These are phyloP conservation scores for Backusella morwellensis DNA, from an alignment of 192 early-diverging fungal genomes.

Conservation along the genomic window DNA sequence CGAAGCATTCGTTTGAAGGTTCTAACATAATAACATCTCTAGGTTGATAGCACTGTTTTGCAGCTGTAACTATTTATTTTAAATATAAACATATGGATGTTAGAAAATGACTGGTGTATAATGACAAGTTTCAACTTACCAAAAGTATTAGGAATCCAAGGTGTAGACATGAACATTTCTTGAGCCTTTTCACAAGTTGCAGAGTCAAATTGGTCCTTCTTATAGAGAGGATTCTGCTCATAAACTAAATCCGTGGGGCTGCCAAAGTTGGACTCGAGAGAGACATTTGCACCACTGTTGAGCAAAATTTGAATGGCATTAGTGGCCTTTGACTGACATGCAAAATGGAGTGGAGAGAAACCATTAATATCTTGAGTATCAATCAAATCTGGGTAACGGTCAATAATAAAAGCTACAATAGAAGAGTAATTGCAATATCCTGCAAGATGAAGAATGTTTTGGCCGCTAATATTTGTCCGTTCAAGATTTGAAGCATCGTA, in stretches of 20 bases:
- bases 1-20: not conserved
- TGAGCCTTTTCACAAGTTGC: not conserved
- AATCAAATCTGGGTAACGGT: slow-evolving; percentile 35
- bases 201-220: not conserved
- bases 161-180: not conserved
- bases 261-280: not conserved
- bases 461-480: slow-evolving; percentile 30
- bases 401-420: not conserved
- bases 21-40: not conserved
- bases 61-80: not conserved
- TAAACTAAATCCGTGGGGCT: not conserved
- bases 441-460: slow-evolving; percentile 63
- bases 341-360: slow-evolving; percentile 71
- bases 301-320: not conserved
- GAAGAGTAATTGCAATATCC: slow-evolving; percentile 7
- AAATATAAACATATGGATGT: not conserved
- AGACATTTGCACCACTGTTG: not conserved
- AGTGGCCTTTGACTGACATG: slow-evolving; percentile 22
- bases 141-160: not conserved
- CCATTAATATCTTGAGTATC: slow-evolving; percentile 56
- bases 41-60: not conserved
- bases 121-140: not conserved
- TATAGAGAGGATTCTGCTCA: not conserved
- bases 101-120: not conserved
- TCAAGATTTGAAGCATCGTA: not conserved